Base-by-base conservation (phyloP, 176 grass and related monocot species). In the Canna indica region DNA sequence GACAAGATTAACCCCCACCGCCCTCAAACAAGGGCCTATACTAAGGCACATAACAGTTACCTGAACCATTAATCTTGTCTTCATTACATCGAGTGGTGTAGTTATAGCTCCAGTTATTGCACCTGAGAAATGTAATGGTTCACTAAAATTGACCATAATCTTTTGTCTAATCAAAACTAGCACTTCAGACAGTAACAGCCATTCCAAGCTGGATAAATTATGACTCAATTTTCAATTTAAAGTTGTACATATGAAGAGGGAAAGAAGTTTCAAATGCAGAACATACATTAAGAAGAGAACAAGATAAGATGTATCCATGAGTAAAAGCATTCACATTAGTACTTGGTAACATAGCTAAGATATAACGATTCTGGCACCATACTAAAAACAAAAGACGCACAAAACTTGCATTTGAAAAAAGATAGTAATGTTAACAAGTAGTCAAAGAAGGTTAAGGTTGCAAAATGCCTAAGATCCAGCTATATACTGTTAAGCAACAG, bases 1-100 rank as follows among this genome's bases (percentile, higher is more conserved):
- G n/a, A n/a, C n/a, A n/a, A n/a, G n/a, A n/a, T n/a, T n/a, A n/a
- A n/a, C n/a, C n/a, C n/a, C n/a, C n/a, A n/a, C n/a, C n/a, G n/a
- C n/a, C n/a, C n/a, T n/a, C n/a, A n/a, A n/a, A n/a, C n/a, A n/a
- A n/a, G n/a, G n/a, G n/a, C n/a, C n/a, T n/a, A n/a, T n/a, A n/a
- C n/a, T n/a, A n/a, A n/a, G n/a, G n/a, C n/a, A n/a, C n/a, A 25
- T 10, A 33, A 13, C 17, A 50, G 16, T 22, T 50, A 97, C 94
- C 94, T 97, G 86, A 90, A 97, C 41, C 94, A 92, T 97, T 73
- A 93, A 58, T 77, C 94, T 87, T 61, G 94, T 97, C 70, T 99
- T 99, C 84, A 99, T 56, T 16, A 99, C 94, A 84, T 93, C 94
- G 13, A 99, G 86, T 13, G 94, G 94, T 30, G 89, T 99, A 38